Base-by-base conservation (phyloP, 2,329 filamentous ascomycete genomes). In the Monilinia vaccinii-corymbosi region DNA sequence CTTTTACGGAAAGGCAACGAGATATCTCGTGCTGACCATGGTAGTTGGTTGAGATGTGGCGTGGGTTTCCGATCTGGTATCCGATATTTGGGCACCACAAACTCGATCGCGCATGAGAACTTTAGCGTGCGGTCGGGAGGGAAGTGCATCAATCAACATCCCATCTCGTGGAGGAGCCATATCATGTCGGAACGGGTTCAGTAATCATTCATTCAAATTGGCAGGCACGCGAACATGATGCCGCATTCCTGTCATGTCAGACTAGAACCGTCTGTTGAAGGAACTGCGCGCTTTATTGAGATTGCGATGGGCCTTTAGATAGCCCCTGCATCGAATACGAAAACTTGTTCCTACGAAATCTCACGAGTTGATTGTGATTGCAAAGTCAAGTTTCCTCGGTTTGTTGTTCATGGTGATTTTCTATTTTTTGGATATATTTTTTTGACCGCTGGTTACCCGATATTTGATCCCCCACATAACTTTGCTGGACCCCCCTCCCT, bases 141-240 rank as follows among this genome's bases (percentile, higher is more conserved):
- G 23, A 31, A 32, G 13, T 8, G 3, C 13, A 47, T 34, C 48
- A 32, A 59, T 14, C 42, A 31, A 5, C 38, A 34, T 21, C 13
- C 13, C n/a, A 11, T 44, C 11, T 11, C 23, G 28, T n/a, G 21
- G 32, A 25, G 21, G 16, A 31, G 50, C 18, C n/a, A n/a, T n/a
- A 46, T 46, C 57, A 45, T 34, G 38, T 28, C 38, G 38, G 14
- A 44, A 32, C 25, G 11, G 14, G 11, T 53, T 53, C 38, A 53
- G 48, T 46, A 53, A 31, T 53, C 57, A 45, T 31, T 53, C 57
- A 45, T 31, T 21, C 31, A 46, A 36, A n/a, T 38, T 51, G 40
- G 11, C 16, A 34, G n/a, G n/a, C n/a, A n/a, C n/a, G n/a, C 31
- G 11, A 34, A 52, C n/a, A n/a, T n/a, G 25, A 28, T 40, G 23